Conservation (phyloP, 768 basidiomycete species). For the Podaxis sp. region DNA sequence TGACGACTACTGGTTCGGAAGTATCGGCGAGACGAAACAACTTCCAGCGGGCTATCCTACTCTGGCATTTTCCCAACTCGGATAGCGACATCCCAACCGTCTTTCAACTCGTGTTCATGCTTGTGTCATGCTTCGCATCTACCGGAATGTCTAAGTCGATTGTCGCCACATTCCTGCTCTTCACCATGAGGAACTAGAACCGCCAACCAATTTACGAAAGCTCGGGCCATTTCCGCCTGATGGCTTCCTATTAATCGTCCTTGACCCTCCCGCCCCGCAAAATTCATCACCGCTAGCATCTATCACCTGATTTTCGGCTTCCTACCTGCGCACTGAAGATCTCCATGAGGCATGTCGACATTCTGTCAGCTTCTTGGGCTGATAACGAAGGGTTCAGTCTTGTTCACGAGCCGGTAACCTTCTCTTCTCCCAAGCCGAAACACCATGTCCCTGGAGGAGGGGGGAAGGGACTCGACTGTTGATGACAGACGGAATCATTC, state of each 20-base stretch:
- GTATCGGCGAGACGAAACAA: not conserved
- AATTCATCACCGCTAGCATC: not conserved
- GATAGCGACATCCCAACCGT: not conserved
- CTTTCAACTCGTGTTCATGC: not conserved
- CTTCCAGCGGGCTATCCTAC: not conserved
- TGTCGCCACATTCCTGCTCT: not conserved
- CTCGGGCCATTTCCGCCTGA: conserved; percentile 3
- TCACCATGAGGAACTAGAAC: not conserved
- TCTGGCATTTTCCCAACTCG: conserved; percentile 4
- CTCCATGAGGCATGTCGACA: not conserved
- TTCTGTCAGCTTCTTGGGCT: not conserved
- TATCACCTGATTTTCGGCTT: not conserved
- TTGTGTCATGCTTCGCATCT: not conserved
- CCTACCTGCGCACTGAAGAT: not conserved
- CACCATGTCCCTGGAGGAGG: not conserved
- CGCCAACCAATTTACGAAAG: not conserved
- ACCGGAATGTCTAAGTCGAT: not conserved
- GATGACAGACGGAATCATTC: not conserved
- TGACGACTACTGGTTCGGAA: not conserved
- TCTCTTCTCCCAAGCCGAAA: not conserved
- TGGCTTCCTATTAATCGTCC: not conserved
- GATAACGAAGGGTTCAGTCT: not conserved
- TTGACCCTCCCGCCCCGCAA: not conserved
- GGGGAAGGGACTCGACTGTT: not conserved
- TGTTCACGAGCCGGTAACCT: not conserved